A percentile compares a stretch with the other conserved stretches of the same genome.
These are phyloP conservation scores for Spathaspora hagerdaliae DNA, from an alignment of 805 yeast species.

Conservation along the genomic window DNA sequence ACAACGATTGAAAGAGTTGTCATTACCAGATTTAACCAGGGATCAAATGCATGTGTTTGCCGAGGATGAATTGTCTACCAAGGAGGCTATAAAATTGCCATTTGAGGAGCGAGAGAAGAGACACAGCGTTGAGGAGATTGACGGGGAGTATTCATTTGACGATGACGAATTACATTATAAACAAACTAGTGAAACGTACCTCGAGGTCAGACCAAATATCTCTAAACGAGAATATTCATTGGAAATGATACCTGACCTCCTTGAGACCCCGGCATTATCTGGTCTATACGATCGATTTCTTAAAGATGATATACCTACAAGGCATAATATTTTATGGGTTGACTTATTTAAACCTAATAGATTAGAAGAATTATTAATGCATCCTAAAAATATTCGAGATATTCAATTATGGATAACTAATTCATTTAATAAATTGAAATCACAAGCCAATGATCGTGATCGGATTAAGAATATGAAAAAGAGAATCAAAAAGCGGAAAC, in stretches of 20 bases:
- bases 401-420: constrained; percentile 38
- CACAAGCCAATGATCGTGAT: constrained; percentile 10
- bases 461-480: constrained; percentile 13
- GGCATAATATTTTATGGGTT: constrained; percentile 29
- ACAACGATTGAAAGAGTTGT: constrained; percentile 28
- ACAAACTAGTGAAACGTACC: not conserved
- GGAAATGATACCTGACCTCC: not conserved
- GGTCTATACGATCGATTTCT: not conserved
- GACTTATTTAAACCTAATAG: constrained; percentile 41
- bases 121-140: no score
- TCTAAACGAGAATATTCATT: not conserved
- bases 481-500: constrained; percentile 24
- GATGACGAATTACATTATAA: not conserved
- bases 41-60: constrained; percentile 31
- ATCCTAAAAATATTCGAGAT: constrained; percentile 14
- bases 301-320: not conserved
- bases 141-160: not conserved
- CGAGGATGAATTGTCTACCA: not conserved
- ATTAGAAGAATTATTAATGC: constrained; percentile 31
- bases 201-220: not conserved
- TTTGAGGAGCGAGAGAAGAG: not conserved
- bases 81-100: not conserved
- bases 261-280: not conserved
- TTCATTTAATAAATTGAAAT: constrained; percentile 31
- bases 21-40: constrained; percentile 24